Evolutionary conservation across 2,329 filamentous ascomycete genomes (phyloP), one percentile per base, ranked within the genome.

Genomic region (Penicillium hordei): DNA sequence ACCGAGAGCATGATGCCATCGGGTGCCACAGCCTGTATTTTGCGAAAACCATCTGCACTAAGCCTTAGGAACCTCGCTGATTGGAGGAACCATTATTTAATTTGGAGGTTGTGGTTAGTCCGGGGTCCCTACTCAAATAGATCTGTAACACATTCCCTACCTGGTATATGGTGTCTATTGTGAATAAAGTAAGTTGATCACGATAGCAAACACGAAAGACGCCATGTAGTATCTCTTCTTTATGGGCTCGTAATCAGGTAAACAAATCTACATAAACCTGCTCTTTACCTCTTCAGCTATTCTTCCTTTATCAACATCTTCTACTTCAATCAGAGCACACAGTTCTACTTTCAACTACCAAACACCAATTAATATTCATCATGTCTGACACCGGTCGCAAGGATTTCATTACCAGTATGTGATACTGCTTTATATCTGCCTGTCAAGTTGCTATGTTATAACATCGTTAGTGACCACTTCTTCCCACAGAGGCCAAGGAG

Each of bases 311-410:
- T 19, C 54, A 56, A 17, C 25, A 33, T 27, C 15, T 29, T 19
- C 39, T 58, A 25, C 19, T 36, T 25, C 23, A 29, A 46, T 34
- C 36, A 34, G 36, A 51, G 60, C 57, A 57, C 57, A 60, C 12
- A 48, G 23, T 40, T 21, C n/a, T n/a, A 49, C 39, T 56, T 43
- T 42, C 57, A 52, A 60, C 36, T 15, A 51, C 36, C 27, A 58
- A 43, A 25, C 34, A 46, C 56, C 31, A 42, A 55, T 53, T 56
- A 68, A 70, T 49, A 63, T 70, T 67, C 74, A 83, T 66, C 72
- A 86, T 86, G 83, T 83, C 85, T 80, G 85, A 87, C 76, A 53
- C 74, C 67, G 80, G 79, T 70, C 84, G 85, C 82, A 87, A 87
- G 77, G 83, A 85, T 75, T 81, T 85, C 74, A 68, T 73, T 65